Base-by-base conservation (phyloP, 129 eudicot genomes). In the Sambucus nigra region DNA sequence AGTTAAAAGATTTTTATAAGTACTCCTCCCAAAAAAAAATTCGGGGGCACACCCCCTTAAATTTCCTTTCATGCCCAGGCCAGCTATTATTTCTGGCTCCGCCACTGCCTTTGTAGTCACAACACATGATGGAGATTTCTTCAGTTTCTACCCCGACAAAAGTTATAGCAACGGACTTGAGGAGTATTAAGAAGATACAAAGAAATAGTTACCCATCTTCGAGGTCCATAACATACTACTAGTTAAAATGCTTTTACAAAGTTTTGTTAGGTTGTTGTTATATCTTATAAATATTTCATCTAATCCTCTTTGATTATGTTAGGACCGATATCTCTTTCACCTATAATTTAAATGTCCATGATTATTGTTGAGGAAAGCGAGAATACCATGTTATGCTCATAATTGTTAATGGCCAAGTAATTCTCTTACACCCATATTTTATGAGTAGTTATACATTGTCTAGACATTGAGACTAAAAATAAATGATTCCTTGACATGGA, bases 261-360 rank as follows among this genome's bases (percentile, higher is more conserved):
- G 22, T 14, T 22, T n/a, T 14, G 9, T 27, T 4, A 47, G 4
- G 18, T n/a, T 33, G 22, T 25, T 22, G 8, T 17, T n/a, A 18
- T 18, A 61, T 17, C 17, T 16, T 12, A 19, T 60, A 39, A 21
- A 12, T n/a, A n/a, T n/a, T n/a, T n/a, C n/a, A 29, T 47, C 0
- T 40, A 7, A 33, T n/a, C n/a, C n/a, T n/a, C n/a, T 23, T 46
- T 45, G 25, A 9, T 47, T 28, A 5, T 28, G 28, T 1, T 51
- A 83, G 95, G 91, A 45, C 94, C 94, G 0, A 84, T 89, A 15
- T 84, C 94, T 32, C 80, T 84, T 69, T 88, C 80, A 20, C 89
- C 94, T 18, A 78, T 80, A 51, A 80, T 85, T 49, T 86, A 85
- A 63, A 77, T 66, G 72, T 89, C 86, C 9, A 80, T 35, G 63